These are phyloP conservation scores for Brassica hybrid DNA, from an alignment of 441 rosid genomes.

Conservation along the genomic window DNA sequence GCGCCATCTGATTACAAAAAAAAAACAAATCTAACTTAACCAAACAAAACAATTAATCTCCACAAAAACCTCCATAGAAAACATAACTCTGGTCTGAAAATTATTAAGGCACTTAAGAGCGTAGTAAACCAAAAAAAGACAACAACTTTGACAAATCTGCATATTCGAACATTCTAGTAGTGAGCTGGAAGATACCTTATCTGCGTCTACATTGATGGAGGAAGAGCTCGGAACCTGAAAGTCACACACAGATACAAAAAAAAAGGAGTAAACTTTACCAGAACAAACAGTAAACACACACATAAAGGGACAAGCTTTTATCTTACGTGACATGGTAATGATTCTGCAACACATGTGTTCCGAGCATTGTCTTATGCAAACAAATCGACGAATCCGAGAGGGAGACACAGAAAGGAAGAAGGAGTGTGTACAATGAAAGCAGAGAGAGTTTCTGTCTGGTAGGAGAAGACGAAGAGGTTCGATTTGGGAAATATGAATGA, in stretches of 20 bases:
- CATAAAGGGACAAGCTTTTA: neutral
- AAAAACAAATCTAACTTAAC: slow-evolving; percentile 10
- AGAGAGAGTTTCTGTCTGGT: slow-evolving; percentile 46
- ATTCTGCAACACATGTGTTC: neutral
- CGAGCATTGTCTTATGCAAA: slow-evolving; percentile 4
- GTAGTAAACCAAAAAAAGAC: no score
- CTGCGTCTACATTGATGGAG: slow-evolving; percentile 56
- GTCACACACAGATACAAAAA: slow-evolving; percentile 44
- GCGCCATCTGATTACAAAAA: slow-evolving; percentile 65
- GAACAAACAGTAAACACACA: slow-evolving; percentile 3
- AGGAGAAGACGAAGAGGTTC: slow-evolving; percentile 47
- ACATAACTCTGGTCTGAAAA: neutral
- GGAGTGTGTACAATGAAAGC: slow-evolving; percentile 31
- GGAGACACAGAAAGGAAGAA: no score
- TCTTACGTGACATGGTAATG: neutral
- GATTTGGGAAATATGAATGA: slow-evolving; percentile 47
- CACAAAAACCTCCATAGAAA: neutral
- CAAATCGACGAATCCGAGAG: no score
- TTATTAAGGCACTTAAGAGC: no score
- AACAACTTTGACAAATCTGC: no score
- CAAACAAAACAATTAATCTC: neutral
- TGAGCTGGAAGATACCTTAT: no score
- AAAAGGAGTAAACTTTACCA: neutral
- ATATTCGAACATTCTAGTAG: no score
- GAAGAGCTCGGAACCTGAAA: slow-evolving; percentile 51